Base-by-base conservation (phyloP, 106 monocot genomes). In the Allium sativum region DNA sequence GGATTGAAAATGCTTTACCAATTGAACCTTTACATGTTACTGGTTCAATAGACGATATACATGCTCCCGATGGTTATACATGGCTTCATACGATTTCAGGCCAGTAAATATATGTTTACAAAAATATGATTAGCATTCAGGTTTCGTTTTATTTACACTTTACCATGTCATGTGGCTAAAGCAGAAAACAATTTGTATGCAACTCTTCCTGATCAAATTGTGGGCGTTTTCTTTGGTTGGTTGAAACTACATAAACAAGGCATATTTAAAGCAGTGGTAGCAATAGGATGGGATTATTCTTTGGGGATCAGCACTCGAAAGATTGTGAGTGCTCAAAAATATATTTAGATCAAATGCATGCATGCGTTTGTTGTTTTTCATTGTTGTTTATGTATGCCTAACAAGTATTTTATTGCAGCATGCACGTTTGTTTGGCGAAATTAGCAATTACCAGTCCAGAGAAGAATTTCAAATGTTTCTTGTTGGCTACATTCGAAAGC, bases 171-270 rank as follows among this genome's bases (percentile, higher is more conserved):
- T 31, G 5, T 31, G 31, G 31, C 2, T 31, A 31, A 31, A 45
- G 45, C 65, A 84, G 88, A 78, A 12, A 22, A 64, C 45, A 70
- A 58, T 42, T 72, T 52, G 11, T 75, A 48, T 53, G 71, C 63
- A 62, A 69, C 56, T 59, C 20, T 81, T 65, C 78, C 88, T 52
- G 78, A 76, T 65, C 88, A 81, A 76, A 20, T 78, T 59, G 75
- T 63, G 17, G 88, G 88, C 2, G 57, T 89, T 47, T 81, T 76
- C 62, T 70, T 89, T 48, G 88, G 88, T 52, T 89, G 84, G 88
- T 74, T 58, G 17, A 81, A 75, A 42, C 54, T 77, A 46, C 73
- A 75, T 66, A 57, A 12, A 10, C 53, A 70, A 8, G 78, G 75
- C 21, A 65, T 69, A 4, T 76, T 66, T 56, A 89, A 81, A 72